Base-by-base conservation (phyloP, 768 basidiomycete genomes). In the Candolleomyces efflorescens region DNA sequence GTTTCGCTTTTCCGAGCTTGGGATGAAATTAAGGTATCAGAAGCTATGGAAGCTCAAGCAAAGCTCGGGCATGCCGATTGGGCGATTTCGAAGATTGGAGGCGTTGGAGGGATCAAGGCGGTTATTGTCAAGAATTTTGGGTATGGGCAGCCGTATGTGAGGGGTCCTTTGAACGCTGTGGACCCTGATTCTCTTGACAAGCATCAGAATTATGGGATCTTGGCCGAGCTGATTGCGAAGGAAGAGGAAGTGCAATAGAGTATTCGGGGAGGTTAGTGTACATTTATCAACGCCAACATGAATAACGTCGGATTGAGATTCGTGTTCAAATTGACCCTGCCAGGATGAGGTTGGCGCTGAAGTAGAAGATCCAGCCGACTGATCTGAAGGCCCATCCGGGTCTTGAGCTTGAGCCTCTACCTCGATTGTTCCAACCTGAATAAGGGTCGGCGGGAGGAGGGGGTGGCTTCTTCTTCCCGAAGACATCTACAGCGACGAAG, bases 61-160 rank as follows among this genome's bases (percentile, higher is more conserved):
- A 71, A 82, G 58, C 71, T 90, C 24, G 82, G 81, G 0, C 86
- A 87, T 62, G 83, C 80, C 3, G 88, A 90, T 65, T 86, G 83
- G 80, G 84, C 85, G 15, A 69, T 77, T 22, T 76, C 78, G 26
- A 84, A 82, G 65, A 69, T 86, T 15, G 86, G 88, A 13, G 86
- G 86, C 1, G 84, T 90, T 45, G 80, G 81, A 3, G 87, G 84
- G 3, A 75, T 88, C 64, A 89, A 90, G 69, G 78, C 82, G 2
- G 70, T 88, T 41, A 74, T 87, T n/a, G 69, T 78, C 27, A 78
- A 77, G 64, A 75, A 83, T 60, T 89, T 87, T 69, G 85, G 80
- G 3, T 89, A 89, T 60, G 89, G 89, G 24, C 66, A 70, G 11
- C 63, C 72, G 15, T 54, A 59, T 17, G 82, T 86, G 43, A 72